Evolutionary conservation across 257 asterid genomes (phyloP), one percentile per base, ranked within the genome.

Genomic region (Solanum infundibuliforme): DNA sequence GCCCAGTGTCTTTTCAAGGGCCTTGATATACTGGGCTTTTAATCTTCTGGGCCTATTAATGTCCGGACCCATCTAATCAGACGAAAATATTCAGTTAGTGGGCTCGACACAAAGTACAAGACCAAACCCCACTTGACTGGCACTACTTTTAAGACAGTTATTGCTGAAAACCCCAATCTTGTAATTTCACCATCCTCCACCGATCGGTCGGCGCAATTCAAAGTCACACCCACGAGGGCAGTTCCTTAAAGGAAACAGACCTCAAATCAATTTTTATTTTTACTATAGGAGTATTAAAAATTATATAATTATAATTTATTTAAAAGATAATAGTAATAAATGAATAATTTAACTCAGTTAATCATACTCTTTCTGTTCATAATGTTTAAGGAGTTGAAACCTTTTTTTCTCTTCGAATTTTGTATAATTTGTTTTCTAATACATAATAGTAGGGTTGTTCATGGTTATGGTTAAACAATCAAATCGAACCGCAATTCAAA

Each of bases 91-190:
- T 8, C 6, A 81, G 68, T 81, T 9, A 16, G 41, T 81, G 85
- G 39, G 68, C 41, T 81, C 29, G 68, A 81, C 29, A 43, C 27
- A 81, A 55, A 81, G 85, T 81, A 81, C 68, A 29, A 41, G 68
- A 46, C 16, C 85, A 20, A 27, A 29, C 38, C 68, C 85, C 85
- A 81, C 68, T 81, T 48, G 6, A 81, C 85, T 88, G 90, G 92
- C 93, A 52, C 94, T 8, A 35, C 89, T 90, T 91, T 89, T 88
- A 73, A 89, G 91, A 83, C 90, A 84, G 90, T 91, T 89, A 38
- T 76, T 34, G 86, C 68, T 75, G 88, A 91, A 88, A 89, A 77
- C 89, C 74, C 91, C 91, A 23, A 87, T 90, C 83, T 88, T 5
- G 96, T 92, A 88, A 91, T 58, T 89, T 83, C 16, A 9, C 25